Percentiles rank a stretch among this genome's conserved stretches.
Conservation (phyloP, 2,329 filamentous ascomycete species). For the Hawksworthiomyces lignivorus region DNA sequence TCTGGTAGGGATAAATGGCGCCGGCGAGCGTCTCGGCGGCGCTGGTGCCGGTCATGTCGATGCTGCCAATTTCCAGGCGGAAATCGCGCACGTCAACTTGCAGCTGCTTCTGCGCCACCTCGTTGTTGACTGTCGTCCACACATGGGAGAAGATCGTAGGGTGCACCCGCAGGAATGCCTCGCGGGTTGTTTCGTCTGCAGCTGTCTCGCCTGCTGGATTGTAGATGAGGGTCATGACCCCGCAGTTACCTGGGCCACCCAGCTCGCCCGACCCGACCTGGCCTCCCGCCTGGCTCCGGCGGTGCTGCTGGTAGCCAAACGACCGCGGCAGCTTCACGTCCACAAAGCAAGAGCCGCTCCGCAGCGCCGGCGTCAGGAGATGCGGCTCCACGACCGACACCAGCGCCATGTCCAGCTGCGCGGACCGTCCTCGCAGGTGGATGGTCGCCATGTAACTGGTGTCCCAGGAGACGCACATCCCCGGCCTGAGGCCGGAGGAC, state of each 20-base stretch:
- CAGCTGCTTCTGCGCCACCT: slow-evolving; percentile 52
- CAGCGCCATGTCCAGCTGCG: slow-evolving; percentile 9
- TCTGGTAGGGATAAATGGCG: slow-evolving; percentile 50
- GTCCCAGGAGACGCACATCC: slow-evolving; percentile 68
- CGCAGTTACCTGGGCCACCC: slow-evolving; percentile 13
- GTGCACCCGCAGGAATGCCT: slow-evolving; percentile 44
- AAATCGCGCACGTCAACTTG: slow-evolving; percentile 59
- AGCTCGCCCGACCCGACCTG: background rate
- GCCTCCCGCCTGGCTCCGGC: background rate
- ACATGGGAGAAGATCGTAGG: slow-evolving; percentile 69
- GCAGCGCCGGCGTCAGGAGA: slow-evolving; percentile 5
- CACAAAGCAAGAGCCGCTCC: slow-evolving; percentile 6
- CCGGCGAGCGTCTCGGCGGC: slow-evolving; percentile 71
- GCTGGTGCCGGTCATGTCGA: slow-evolving; percentile 56
- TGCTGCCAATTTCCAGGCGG: slow-evolving; percentile 57
- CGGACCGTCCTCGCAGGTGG: slow-evolving; percentile 54
- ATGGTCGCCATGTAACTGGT: slow-evolving; percentile 91
- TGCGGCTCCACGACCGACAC: slow-evolving; percentile 10
- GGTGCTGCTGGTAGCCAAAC: slow-evolving; percentile 14
- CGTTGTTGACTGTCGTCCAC: slow-evolving; percentile 54
- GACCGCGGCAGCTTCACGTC: slow-evolving; percentile 14
- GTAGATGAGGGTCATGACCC: slow-evolving; percentile 11
- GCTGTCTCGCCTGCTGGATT: background rate
- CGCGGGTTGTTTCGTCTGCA: background rate
- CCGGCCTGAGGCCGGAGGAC: slow-evolving; percentile 65